Base-by-base conservation (phyloP, 495 filamentous ascomycete species). In the Annulohypoxylon maeteangense region DNA sequence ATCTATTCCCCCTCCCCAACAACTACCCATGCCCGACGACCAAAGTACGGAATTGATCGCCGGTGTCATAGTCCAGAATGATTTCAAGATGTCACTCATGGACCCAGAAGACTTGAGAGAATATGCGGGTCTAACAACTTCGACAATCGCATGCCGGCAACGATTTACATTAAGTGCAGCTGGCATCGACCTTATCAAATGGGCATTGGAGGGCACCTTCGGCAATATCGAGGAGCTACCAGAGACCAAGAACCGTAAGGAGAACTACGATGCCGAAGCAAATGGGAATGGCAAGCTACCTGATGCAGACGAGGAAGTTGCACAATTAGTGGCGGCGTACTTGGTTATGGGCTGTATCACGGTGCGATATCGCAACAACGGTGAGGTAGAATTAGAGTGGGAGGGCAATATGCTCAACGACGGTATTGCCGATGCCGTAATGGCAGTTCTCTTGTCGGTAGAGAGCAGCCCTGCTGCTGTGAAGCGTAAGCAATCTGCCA, bases 371-470 rank as follows among this genome's bases (percentile, higher is more conserved):
- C 81, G 88, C 27, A 82, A 78, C 48, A 88, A 85, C 62, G 90
- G 93, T 22, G 91, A 95, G 74, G 87, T 99, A 7, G 93, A 95
- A 74, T 80, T 98, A 1, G 93, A 97, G 76, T 99, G 95, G 95
- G 95, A 98, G 74, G 95, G 95, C 29, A 99, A 97, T 75, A 91
- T 97, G 87, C 88, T 97, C 71, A 99, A 98, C 74, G 95, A 99
- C 71, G 93, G 94, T 31, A 95, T 99, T 71, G 95, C 96, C 6
- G 95, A 99, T 80, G 93, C 95, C 10, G 92, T 97, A 14, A 90
- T 98, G 83, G 95, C 92, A 4, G 93, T 97, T 3, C 85, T 99
- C 8, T 87, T 97, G 65, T 92, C 90, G 0, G 90, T 97, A 12
- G 96, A 99, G 81, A 95, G 90, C 78, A 94, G 90, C 54, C 96